Base-by-base conservation (phyloP, 2,329 filamentous ascomycete genomes). In the Cladosporium phlei region DNA sequence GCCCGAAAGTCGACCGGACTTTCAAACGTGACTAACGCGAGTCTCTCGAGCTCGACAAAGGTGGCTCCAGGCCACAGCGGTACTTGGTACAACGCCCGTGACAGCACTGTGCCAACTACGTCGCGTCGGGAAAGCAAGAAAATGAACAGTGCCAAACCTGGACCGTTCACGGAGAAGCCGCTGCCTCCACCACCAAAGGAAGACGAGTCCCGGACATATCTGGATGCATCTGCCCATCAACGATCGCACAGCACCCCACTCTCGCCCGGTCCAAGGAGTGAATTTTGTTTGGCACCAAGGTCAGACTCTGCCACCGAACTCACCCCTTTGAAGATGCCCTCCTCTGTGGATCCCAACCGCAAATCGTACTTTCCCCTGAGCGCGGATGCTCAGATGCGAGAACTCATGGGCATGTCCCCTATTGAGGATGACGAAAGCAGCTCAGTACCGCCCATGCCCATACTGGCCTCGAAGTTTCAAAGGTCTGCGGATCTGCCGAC, bases 311-410 rank as follows among this genome's bases (percentile, higher is more conserved):
- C 29, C 17, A 37, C 42, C 11, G 42, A 22, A n/a, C 42, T 45
- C 17, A 37, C 32, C 9, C 42, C 42, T 21, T 22, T 45, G 10
- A 32, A 28, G 2, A 45, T 32, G 4, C 42, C 42, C 10, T 45
- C 42, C 21, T 45, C 42, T 25, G n/a, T 45, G 32, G 42, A 45
- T 21, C 42, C 42, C 8, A 45, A 33, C 20, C 32, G 42, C 22
- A 45, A 45, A 9, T 45, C 42, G 5, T 45, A 45, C 25, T 45
- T 45, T 22, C 42, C 42, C 10, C 33, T 45, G 22, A 45, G 42
- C 32, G 14, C 16, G 16, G 42, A 45, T 29, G 22, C 32, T 2
- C 42, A 45, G 9, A 45, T 45, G 33, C 32, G 42, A 19, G 17
- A 34, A 22, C 32, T 45, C n/a, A 45, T 45, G 24, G 42, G 42